phyloP scores from a whole-genome alignment of 1,284 basidiomycete species.

The Ceratobasidium sp. region DNA sequence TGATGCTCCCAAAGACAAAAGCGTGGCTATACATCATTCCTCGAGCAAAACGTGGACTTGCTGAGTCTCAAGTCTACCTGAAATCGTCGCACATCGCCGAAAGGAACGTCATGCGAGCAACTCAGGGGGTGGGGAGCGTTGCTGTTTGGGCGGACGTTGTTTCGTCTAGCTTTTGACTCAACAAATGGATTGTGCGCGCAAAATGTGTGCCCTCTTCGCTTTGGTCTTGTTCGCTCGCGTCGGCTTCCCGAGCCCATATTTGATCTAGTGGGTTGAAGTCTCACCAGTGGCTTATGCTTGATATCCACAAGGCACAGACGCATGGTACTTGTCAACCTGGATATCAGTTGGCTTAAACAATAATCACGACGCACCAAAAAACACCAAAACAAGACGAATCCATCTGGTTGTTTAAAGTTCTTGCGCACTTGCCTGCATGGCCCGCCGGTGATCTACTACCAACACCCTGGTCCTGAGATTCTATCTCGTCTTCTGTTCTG shows the following conservation, averaged over 20 bases:
- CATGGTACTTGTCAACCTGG: constrained; percentile 8
- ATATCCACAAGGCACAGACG: constrained; percentile 2
- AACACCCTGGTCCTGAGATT: constrained; percentile 25
- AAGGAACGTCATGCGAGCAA: neutral
- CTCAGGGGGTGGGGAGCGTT: constrained; percentile 4
- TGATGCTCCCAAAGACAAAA: neutral
- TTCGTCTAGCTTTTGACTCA: neutral
- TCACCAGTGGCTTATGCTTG: constrained; percentile 13
- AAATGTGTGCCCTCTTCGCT: neutral
- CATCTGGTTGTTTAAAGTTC: constrained; percentile 15
- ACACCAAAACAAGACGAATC: constrained; percentile 14
- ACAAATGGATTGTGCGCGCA: neutral
- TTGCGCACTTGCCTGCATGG: constrained; percentile 20
- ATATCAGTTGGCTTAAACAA: neutral
- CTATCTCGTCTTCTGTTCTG: constrained; percentile 26
- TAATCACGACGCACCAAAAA: neutral
- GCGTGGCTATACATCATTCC: constrained; percentile 1
- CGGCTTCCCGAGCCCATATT: neutral
- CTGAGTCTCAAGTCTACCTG: constrained; percentile 14
- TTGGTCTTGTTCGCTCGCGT: constrained; percentile 10
- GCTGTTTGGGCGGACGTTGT: constrained; percentile 7
- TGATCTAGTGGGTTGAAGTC: constrained; percentile 4
- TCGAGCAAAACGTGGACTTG: constrained; percentile 9
- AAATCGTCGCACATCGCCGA: constrained; percentile 19
- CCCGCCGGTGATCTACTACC: constrained; percentile 32